Percentiles rank a stretch among this genome's conserved stretches.
phyloP scores from a whole-genome alignment of 2,329 filamentous ascomycete species.

The Diaporthe citri region DNA sequence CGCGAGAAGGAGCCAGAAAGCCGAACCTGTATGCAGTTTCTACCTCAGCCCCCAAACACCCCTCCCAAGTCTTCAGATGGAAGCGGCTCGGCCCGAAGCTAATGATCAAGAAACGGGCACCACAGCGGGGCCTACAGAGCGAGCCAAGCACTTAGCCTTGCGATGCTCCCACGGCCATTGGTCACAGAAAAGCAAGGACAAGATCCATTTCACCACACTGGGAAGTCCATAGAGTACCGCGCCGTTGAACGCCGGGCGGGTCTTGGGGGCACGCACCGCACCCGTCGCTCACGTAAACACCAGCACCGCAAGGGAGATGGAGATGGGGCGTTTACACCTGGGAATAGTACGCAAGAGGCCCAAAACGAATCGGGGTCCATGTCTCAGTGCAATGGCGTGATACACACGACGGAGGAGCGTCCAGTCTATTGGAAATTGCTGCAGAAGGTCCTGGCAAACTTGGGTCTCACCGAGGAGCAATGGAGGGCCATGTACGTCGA shows the following conservation, averaged over 20 bases:
- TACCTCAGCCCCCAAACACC: background rate
- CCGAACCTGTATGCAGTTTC: background rate
- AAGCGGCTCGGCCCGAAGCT: background rate
- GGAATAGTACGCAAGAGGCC: background rate
- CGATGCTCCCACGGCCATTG: too few relatives aligned
- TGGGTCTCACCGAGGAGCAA: background rate
- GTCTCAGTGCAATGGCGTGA: too few relatives aligned
- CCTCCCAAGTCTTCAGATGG: background rate
- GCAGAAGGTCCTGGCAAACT: background rate
- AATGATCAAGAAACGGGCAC: background rate
- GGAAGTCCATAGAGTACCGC: background rate
- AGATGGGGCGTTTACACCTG: rapidly evolving
- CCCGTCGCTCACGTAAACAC: background rate
- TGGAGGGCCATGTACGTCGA: background rate
- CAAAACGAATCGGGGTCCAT: background rate
- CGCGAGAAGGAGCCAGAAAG: background rate
- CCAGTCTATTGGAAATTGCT: background rate
- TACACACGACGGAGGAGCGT: background rate
- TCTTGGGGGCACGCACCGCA: background rate
- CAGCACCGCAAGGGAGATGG: too few relatives aligned
- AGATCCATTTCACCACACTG: background rate
- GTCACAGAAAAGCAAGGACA: background rate
- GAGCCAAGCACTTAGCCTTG: background rate
- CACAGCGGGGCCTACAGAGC: background rate
- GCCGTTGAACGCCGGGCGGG: background rate